Conservation (phyloP, 352 stramenopile species). For the Thraustochytrium striatum region DNA sequence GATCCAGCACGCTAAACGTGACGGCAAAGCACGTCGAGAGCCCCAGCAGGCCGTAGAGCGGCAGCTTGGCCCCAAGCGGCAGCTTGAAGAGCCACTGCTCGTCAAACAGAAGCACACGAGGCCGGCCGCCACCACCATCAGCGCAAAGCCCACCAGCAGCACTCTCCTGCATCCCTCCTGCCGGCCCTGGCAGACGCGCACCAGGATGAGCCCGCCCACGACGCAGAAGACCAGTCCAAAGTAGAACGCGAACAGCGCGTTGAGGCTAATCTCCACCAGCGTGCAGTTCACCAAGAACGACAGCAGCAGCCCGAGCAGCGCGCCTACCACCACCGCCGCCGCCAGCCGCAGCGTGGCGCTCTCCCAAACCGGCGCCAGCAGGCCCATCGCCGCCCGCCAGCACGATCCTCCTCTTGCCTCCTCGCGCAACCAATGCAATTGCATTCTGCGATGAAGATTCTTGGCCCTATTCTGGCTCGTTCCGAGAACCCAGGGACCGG, state of each 20-base stretch:
- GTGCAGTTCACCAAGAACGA: slow-evolving; percentile 35
- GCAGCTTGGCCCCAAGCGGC: not conserved
- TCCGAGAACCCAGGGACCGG: no score
- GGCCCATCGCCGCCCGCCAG: slow-evolving; percentile 1
- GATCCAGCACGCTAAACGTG: slow-evolving; percentile 24
- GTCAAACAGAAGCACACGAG: slow-evolving; percentile 21
- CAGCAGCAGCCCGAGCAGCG: slow-evolving; percentile 19
- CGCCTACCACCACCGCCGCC: not conserved
- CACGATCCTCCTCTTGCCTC: no score
- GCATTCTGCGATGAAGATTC: no score
- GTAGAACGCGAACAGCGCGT: slow-evolving; percentile 30
- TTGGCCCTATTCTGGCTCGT: no score
- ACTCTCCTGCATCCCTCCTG: not conserved
- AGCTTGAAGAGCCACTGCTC: slow-evolving; percentile 34
- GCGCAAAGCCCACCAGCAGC: not conserved
- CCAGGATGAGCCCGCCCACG: slow-evolving; percentile 14
- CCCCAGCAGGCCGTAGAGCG: slow-evolving; percentile 12
- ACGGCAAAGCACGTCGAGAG: slow-evolving; percentile 16
- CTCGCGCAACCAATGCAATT: no score
- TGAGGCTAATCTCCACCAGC: slow-evolving; percentile 45
- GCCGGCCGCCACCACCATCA: not conserved
- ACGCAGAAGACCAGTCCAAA: slow-evolving; percentile 31
- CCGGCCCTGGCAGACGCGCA: not conserved
- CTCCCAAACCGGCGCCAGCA: not conserved
- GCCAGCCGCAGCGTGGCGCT: not conserved